Base-by-base conservation (phyloP, 169 alveolate genomes). In the Cryptosporidium ubiquitum region DNA sequence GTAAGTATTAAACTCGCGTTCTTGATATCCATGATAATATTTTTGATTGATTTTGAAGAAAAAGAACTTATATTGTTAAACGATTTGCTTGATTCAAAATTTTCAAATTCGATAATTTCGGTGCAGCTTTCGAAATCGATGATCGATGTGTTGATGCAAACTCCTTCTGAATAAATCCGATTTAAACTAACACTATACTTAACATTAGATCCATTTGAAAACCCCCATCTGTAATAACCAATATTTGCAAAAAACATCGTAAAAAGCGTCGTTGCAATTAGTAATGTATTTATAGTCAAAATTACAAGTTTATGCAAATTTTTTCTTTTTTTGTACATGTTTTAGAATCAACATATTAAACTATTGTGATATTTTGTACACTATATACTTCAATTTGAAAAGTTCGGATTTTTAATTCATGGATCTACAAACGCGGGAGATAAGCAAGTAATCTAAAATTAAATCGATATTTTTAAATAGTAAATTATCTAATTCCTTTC, bases 171-270 rank as follows among this genome's bases (percentile, higher is more conserved):
- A 5, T 3, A 20, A 29, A 71, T 51, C 2, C 69, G 47, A 35
- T 35, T 71, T 5, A 42, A 29, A 18, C 33, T 26, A 31, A 71
- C 49, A 10, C 37, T 71, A 71, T 71, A 71, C 29, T 16, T 55
- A 23, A 71, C 52, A 52, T 51, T 20, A 49, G 85, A 71, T 12
- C 85, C 85, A 52, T 71, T 71, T 51, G 69, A 37, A 31, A 71
- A 71, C 29, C 37, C 69, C 85, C 85, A 71, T 12, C 35, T 49
- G 20, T 71, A 71, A 33, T 31, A 20, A 29, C 85, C 61, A 18
- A 71, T 20, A 26, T 44, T 44, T 2, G n/a, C 12, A 23, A 55
- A 49, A 44, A 71, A 71, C 18, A 69, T 71, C 1, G 85, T 71
- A 39, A 51, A 49, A 29, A 71, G 26, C 31, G 61, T 51, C 23